Base-by-base conservation (phyloP, 768 basidiomycete genomes). In the Rhizopogon rudus region DNA sequence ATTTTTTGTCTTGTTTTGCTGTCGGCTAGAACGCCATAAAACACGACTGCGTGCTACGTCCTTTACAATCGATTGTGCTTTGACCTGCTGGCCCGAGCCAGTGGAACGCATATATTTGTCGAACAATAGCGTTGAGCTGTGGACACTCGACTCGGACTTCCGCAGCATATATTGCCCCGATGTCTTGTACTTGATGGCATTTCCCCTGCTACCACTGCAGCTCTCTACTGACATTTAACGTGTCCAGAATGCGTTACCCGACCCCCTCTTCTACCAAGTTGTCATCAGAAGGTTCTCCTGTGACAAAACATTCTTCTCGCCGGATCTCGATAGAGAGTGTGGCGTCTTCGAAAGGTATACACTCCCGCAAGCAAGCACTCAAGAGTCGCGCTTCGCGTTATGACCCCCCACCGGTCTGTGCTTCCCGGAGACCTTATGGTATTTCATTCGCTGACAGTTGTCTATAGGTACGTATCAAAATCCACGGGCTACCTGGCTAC, bases 251-350 rank as follows among this genome's bases (percentile, higher is more conserved):
- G 46, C 46, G 33, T 8, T 49, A 49, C 20, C 59, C 16, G 7
- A 61, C 58, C 12, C 46, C 59, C 40, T 45, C 54, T 40, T 40
- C 44, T 4, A 28, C 49, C 14, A 64, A 45, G 25, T 58, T 37
- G 13, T 37, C 54, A 1, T 54, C 53, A 10, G 56, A 42, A 44
- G 57, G 37, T 39, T 17, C 48, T 8, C 46, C 49, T 12, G 22
- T 43, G n/a, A 53, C 39, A 33, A 67, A 25, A 53, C 65, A 53
- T 42, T 43, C 53, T 28, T 53, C 57, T 42, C 65, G 60, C 10
- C 35, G 35, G 29, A n/a, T 51, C 39, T 48, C 29, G 43, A 61
- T 50, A 25, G 12, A 17, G n/a, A 13, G 39, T 6, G 9, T 33
- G 9, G 50, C 14, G 8, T n/a, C 14, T 20, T 62, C 55, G 4